These are phyloP conservation scores for Phytopythium vexans DNA, from an alignment of 352 stramenopile species.

Conservation along the genomic window DNA sequence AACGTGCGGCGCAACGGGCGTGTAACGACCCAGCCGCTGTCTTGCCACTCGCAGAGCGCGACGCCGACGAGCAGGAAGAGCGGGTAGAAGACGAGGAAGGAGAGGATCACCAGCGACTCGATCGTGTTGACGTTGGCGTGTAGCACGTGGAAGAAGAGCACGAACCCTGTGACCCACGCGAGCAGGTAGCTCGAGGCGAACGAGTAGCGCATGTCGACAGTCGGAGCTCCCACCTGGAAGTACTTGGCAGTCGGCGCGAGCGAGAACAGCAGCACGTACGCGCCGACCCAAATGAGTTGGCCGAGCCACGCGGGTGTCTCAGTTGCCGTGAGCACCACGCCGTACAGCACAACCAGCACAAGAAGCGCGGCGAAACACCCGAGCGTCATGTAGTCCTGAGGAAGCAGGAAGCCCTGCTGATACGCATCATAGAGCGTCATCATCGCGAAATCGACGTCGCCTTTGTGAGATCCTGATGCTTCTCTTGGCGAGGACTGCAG, in stretches of 20 bases:
- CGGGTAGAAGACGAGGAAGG: constrained; percentile 77
- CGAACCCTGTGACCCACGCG: constrained; percentile 64
- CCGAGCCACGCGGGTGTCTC: constrained; percentile 67
- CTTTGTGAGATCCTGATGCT: constrained; percentile 4
- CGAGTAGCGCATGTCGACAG: constrained; percentile 49
- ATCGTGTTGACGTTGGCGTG: constrained; percentile 57
- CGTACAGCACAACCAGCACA: constrained; percentile 62
- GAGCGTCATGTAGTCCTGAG: constrained; percentile 74
- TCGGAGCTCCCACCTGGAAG: constrained; percentile 64
- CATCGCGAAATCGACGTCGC: constrained; percentile 52
- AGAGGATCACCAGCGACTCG: constrained; percentile 73
- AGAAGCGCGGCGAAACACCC: constrained; percentile 54
- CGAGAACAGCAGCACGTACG: constrained; percentile 68
- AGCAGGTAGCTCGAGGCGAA: constrained; percentile 53
- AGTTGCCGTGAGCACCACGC: constrained; percentile 55
- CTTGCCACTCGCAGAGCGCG: constrained; percentile 75
- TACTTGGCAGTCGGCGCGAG: constrained; percentile 73
- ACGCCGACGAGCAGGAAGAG: constrained; percentile 70
- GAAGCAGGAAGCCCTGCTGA: constrained; percentile 61
- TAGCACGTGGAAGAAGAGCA: constrained; percentile 70
- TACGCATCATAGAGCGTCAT: constrained; percentile 79
- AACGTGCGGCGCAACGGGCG: constrained; percentile 32
- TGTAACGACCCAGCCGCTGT: constrained; percentile 52
- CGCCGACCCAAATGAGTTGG: constrained; percentile 65
- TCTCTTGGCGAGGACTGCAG: constrained; percentile 13